Conservation (phyloP, 2,329 filamentous ascomycete species). For the Colletotrichum tabaci region DNA sequence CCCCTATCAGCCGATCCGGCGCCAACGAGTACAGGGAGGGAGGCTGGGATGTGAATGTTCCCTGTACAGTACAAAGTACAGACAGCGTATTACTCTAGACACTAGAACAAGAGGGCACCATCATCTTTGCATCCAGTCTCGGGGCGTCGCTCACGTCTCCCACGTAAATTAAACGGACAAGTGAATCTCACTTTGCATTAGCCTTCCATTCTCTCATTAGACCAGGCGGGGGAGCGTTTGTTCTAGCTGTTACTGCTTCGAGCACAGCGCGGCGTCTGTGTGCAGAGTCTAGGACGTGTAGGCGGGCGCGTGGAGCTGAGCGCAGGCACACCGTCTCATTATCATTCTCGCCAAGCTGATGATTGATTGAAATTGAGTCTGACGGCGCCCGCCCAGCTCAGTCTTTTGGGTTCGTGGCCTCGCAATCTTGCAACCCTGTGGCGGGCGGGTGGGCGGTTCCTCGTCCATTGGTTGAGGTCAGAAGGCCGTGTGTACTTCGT, state of each 20-base stretch:
- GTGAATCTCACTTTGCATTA: background rate
- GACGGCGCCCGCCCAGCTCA: constrained; percentile 21
- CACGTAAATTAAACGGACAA: background rate
- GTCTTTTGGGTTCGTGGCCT: background rate
- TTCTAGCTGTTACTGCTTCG: constrained; percentile 1
- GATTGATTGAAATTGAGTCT: constrained; percentile 9
- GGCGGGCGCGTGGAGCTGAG: background rate
- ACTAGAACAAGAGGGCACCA: background rate
- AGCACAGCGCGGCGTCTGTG: constrained; percentile 14
- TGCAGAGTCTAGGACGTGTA: background rate
- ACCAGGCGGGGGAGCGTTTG: constrained; percentile 18
- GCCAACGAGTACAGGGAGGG: constrained; percentile 16
- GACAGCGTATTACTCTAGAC: background rate
- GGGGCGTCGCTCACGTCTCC: constrained; percentile 7
- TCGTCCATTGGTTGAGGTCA: background rate
- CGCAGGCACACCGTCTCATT: constrained; percentile 3
- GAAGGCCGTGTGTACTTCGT: background rate
- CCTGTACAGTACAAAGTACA: constrained; percentile 3
- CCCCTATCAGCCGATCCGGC: constrained; percentile 22
- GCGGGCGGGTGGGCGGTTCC: too few relatives aligned
- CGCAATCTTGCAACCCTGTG: constrained; percentile 5
- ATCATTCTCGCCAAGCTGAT: background rate
- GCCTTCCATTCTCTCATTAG: constrained; percentile 6
- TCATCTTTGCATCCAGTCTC: constrained; percentile 1
- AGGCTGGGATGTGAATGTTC: background rate